Conservation (phyloP, 2,329 filamentous ascomycete species). For the Nemania sp. region DNA sequence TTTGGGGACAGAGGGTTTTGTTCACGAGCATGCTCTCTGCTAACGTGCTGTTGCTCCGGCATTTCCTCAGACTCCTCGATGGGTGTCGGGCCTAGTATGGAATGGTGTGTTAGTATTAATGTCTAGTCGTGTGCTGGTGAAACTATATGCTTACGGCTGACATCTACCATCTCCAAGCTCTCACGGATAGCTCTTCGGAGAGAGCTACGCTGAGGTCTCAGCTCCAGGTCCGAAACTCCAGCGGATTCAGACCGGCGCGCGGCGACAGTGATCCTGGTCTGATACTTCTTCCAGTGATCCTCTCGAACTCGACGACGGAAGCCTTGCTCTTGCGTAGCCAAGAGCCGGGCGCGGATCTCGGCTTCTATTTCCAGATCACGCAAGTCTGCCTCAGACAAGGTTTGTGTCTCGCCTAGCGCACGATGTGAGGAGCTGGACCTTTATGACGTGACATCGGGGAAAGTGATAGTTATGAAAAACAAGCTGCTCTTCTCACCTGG, state of each 20-base stretch:
- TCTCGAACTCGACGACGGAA: neutral
- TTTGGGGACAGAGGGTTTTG: neutral
- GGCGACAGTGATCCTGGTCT: neutral
- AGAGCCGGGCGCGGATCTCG: no score
- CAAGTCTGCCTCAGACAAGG: neutral
- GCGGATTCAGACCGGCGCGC: neutral
- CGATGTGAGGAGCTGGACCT: constrained; percentile 26
- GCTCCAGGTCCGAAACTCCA: neutral
- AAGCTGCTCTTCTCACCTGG: no score
- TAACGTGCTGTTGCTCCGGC: neutral
- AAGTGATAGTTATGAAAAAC: no score
- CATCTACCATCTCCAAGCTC: neutral
- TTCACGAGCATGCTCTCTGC: neutral
- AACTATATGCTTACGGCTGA: neutral
- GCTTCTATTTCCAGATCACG: no score
- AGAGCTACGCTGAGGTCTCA: constrained; percentile 10
- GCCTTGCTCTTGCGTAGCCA: no score
- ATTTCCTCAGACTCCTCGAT: neutral
- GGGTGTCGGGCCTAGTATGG: neutral
- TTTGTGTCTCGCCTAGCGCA: constrained; percentile 15
- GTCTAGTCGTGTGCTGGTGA: neutral
- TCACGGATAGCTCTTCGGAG: constrained; percentile 17
- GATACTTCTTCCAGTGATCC: neutral
- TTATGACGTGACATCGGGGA: neutral
- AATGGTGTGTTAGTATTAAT: neutral